Conservation (phyloP, 768 basidiomycete species). For the Lactifluus echinatus region DNA sequence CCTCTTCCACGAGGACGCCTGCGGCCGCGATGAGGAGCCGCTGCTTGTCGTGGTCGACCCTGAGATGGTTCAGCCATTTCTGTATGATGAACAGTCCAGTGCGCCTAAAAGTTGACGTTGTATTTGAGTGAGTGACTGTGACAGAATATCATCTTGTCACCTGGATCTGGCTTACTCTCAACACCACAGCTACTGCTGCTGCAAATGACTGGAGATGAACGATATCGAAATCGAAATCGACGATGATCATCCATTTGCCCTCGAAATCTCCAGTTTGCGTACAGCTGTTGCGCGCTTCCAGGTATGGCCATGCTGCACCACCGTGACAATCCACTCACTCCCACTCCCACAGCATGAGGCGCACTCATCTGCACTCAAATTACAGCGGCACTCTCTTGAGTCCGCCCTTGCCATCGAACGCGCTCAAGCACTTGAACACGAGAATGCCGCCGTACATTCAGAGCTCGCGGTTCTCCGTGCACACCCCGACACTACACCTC, state of each 20-base stretch:
- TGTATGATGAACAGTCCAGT: neutral
- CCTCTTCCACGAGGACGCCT: conserved; percentile 5
- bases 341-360: conserved; percentile 52
- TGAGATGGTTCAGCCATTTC: conserved; percentile 12
- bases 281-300: conserved; percentile 31
- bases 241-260: conserved; percentile 32
- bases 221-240: conserved; percentile 18
- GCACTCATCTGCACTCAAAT: conserved; percentile 52
- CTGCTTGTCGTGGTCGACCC: neutral
- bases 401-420: conserved; percentile 41
- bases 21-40: conserved; percentile 3
- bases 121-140: conserved; percentile 1
- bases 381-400: conserved; percentile 55
- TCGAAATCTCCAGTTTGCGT: conserved; percentile 31
- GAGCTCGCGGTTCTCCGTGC: conserved; percentile 51
- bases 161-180: no score
- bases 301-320: conserved; percentile 22
- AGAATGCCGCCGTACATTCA: conserved; percentile 47
- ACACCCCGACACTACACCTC: conserved; percentile 37
- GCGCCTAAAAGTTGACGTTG: no score
- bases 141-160: neutral
- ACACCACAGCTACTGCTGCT: no score
- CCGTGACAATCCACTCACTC: neutral
- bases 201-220: conserved; percentile 12
- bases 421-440: conserved; percentile 41